Percentiles rank a stretch among this genome's conserved stretches.
Evolutionary conservation across 148 eudicot species (phyloP).

Genomic region (Rhododendron molle): DNA sequence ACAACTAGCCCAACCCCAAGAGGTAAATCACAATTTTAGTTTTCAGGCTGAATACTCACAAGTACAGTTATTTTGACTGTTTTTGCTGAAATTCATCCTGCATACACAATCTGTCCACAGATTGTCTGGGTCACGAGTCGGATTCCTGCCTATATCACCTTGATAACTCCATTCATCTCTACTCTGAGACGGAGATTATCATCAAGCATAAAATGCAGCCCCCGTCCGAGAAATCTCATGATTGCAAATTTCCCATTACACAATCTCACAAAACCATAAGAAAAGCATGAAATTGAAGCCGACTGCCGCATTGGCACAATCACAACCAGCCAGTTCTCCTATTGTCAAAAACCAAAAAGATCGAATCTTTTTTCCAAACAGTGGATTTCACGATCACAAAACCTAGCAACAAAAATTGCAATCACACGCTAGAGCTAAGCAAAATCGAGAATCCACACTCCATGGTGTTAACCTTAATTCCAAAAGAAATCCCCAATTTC

Average conservation of each 20-base stretch:
- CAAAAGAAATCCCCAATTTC: no score
- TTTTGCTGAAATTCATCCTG: no score
- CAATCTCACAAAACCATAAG: not conserved
- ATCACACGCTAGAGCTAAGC: no score
- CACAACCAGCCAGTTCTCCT: not conserved
- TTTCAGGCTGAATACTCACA: no score
- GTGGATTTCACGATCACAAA: not conserved
- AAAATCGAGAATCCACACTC: no score
- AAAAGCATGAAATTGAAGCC: not conserved
- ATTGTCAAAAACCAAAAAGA: not conserved
- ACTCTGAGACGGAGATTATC: not conserved
- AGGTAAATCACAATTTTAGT: no score
- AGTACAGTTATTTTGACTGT: no score
- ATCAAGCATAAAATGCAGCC: not conserved
- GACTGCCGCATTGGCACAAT: not conserved
- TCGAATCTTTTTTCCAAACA: not conserved
- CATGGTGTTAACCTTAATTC: no score
- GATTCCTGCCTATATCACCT: not conserved
- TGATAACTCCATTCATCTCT: not conserved
- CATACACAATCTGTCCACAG: no score
- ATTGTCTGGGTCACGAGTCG: no score
- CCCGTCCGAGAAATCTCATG: not conserved
- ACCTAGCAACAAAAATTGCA: not conserved
- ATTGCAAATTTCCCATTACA: not conserved
- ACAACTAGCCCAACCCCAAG: no score